These are phyloP conservation scores for Inga leiocalycina DNA, from an alignment of 306 rosid genomes.

Conservation along the genomic window DNA sequence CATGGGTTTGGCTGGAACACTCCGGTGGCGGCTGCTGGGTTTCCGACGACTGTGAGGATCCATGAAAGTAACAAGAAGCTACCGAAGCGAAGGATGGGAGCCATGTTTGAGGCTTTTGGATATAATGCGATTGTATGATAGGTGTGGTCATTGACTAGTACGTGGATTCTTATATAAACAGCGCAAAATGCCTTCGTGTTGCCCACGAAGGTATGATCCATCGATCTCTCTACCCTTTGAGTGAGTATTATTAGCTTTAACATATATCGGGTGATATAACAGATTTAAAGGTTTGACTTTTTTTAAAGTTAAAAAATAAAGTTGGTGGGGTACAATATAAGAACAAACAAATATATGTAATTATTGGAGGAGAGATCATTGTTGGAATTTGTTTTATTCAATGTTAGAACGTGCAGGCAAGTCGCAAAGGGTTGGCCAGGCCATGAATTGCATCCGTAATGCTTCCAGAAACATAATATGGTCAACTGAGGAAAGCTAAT, in stretches of 20 bases:
- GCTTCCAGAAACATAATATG: background rate
- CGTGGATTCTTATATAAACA: conserved; percentile 41
- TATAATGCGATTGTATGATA: conserved; percentile 1
- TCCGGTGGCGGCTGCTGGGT: conserved; percentile 23
- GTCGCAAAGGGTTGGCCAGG: conserved; percentile 11
- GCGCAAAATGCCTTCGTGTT: conserved; percentile 51
- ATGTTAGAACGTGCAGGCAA: conserved; percentile 45
- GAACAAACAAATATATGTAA: background rate
- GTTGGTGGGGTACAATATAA: background rate
- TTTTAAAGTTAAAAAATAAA: background rate
- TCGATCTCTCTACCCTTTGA: conserved; percentile 8
- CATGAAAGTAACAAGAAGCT: conserved; percentile 36
- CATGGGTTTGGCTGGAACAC: conserved; percentile 68
- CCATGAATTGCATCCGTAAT: background rate
- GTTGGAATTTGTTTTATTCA: background rate
- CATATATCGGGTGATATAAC: background rate
- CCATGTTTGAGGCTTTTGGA: conserved; percentile 44
- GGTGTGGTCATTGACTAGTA: conserved; percentile 31
- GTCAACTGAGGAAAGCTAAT: background rate
- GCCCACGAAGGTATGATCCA: conserved; percentile 52
- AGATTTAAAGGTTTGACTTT: background rate
- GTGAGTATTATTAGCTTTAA: conserved; percentile 26
- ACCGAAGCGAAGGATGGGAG: conserved; percentile 42
- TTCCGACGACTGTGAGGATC: conserved; percentile 35
- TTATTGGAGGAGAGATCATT: background rate